phyloP scores from a whole-genome alignment of 164 flowering plant species.

The Vitis riparia region DNA sequence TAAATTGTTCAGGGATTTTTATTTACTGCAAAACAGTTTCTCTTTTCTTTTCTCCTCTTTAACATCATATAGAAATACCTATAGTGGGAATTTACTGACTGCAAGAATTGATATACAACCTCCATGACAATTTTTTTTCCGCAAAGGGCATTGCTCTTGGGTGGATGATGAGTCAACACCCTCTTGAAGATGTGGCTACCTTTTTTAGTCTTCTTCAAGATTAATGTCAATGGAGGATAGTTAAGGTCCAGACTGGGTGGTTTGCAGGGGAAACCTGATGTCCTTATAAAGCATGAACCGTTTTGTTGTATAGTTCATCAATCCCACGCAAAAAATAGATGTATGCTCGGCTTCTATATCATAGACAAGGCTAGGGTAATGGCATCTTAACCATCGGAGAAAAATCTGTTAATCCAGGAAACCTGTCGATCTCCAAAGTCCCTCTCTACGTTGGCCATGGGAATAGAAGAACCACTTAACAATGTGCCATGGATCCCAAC shows the following conservation, averaged over 20 bases:
- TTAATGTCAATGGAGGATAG: conserved; percentile 30
- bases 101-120: no score
- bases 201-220: conserved; percentile 21
- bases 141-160: no score
- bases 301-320: conserved; percentile 21
- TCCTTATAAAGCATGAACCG: conserved; percentile 27
- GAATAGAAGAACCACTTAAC: not conserved
- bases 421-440: conserved; percentile 44
- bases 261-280: conserved; percentile 20
- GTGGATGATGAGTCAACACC: conserved; percentile 12
- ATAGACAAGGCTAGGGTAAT: conserved; percentile 45
- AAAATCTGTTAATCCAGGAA: no score
- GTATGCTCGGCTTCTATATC: conserved; percentile 30
- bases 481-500: no score
- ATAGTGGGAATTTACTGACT: no score
- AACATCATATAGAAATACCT: no score
- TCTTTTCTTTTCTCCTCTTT: no score
- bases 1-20: no score
- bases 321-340: conserved; percentile 30
- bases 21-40: no score
- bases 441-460: conserved; percentile 14
- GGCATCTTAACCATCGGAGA: conserved; percentile 34
- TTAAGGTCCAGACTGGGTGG: conserved; percentile 28
- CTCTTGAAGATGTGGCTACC: conserved; percentile 23
- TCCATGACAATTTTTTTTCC: no score